These are phyloP conservation scores for Caryopteris hybrid DNA, from an alignment of 305 asterid species.

Conservation along the genomic window DNA sequence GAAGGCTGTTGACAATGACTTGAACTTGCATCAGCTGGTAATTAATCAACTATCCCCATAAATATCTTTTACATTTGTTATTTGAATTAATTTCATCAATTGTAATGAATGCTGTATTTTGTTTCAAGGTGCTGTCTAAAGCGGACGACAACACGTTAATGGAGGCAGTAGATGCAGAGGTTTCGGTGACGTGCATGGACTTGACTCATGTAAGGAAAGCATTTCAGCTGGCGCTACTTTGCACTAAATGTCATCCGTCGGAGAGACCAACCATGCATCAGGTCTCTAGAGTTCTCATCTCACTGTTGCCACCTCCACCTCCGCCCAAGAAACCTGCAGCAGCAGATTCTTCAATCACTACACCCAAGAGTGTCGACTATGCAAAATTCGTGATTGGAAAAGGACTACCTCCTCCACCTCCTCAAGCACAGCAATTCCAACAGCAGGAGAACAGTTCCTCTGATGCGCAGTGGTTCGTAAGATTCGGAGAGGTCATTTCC, in stretches of 20 bases:
- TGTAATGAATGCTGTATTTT: background rate
- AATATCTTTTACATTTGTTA: background rate
- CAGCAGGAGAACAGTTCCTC: conserved; percentile 38
- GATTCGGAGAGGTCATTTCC: conserved; percentile 84
- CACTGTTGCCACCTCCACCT: conserved; percentile 48
- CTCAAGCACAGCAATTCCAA: no score
- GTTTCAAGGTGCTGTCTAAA: conserved; percentile 63
- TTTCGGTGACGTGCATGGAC: conserved; percentile 82
- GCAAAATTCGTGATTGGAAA: conserved; percentile 51
- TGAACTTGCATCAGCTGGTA: conserved; percentile 94
- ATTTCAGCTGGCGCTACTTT: conserved; percentile 84
- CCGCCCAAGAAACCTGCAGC: conserved; percentile 39
- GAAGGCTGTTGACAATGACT: conserved; percentile 83
- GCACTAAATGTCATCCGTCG: conserved; percentile 65
- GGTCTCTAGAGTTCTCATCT: conserved; percentile 66
- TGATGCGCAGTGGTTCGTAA: conserved; percentile 86
- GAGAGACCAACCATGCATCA: conserved; percentile 97
- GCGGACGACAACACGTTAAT: conserved; percentile 81
- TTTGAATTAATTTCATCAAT: background rate
- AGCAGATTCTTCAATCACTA: conserved; percentile 20
- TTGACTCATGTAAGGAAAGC: conserved; percentile 60
- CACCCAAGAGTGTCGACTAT: conserved; percentile 45
- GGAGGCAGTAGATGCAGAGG: conserved; percentile 95
- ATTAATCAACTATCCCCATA: background rate
- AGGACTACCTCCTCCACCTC: conserved; percentile 26